phyloP scores from a whole-genome alignment of 305 asterid species.

The Lippia alba region DNA sequence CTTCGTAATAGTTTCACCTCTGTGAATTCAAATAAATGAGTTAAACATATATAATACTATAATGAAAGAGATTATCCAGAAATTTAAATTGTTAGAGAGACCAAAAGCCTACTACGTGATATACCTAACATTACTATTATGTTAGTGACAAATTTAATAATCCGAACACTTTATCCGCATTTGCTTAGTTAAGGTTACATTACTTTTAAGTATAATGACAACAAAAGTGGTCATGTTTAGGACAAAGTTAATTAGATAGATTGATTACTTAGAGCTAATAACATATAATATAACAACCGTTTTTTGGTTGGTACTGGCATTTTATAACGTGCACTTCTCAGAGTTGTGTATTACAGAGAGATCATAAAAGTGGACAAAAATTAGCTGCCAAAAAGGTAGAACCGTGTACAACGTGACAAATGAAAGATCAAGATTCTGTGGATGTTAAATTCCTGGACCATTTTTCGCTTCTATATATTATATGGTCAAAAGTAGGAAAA shows the following conservation, averaged over 20 bases:
- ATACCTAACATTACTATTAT: too few species aligned
- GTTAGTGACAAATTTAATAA: too few species aligned
- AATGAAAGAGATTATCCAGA: too few species aligned
- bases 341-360: slow-evolving; percentile 26
- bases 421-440: slow-evolving; percentile 36
- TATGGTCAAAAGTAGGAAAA: too few species aligned
- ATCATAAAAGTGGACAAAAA: slow-evolving; percentile 13
- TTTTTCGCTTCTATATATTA: too few species aligned
- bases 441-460: not conserved
- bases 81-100: too few species aligned
- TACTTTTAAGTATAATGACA: not conserved
- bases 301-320: not conserved
- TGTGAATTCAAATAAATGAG: too few species aligned
- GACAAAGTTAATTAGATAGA: not conserved
- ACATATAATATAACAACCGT: not conserved
- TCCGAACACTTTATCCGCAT: not conserved
- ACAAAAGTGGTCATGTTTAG: not conserved
- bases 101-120: too few species aligned
- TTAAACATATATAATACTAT: too few species aligned
- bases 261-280: not conserved
- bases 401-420: slow-evolving; percentile 28
- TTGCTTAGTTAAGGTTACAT: not conserved
- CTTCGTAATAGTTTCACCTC: too few species aligned
- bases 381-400: slow-evolving; percentile 4
- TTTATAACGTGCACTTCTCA: not conserved